Base-by-base conservation (phyloP, 441 rosid species). In the Gossypium schwendimanii region DNA sequence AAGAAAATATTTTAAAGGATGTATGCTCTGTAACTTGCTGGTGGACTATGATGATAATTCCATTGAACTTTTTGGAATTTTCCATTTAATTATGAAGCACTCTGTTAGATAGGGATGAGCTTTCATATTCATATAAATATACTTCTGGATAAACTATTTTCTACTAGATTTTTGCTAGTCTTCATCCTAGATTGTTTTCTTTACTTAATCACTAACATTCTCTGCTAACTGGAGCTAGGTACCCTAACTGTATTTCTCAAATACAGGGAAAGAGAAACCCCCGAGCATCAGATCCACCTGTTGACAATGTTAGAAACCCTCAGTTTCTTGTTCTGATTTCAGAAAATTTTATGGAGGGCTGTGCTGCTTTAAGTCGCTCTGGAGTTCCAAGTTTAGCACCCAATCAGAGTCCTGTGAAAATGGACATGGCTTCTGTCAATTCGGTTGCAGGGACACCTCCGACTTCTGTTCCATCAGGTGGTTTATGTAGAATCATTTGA, bases 291-390 rank as follows among this genome's bases (percentile, higher is more conserved):
- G 99, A 95, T 84, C 87, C 91, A 77, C 76, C 87, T 14, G 77
- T 90, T 76, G 96, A 92, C 80, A 81, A 78, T 61, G 78, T 71
- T 65, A 91, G 88, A 85, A 93, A 89, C 74, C 79, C 95, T 67
- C 94, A 87, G 65, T 89, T 81, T 81, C 98, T 95, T 80, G 86
- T 90, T 75, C 82, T 95, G 52, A 88, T 95, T 79, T 89, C 99
- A 18, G 97, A 91, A 73, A 89, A 82, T 74, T 95, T 95, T 84
- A 80, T 89, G 86, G 99, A 93, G 86, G 99, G 98, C 61, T 83
- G 91, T 76, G 84, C 91, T 78, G 89, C 97, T 83, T 85, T 95
- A 77, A 89, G 92, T 83, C 85, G 81, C 75, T 77, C 93, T 70
- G 92, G 92, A 80, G 82, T 78, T 75, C 50, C 92, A 72, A 88